These are phyloP conservation scores for Populus tremula DNA, from an alignment of 345 rosid genomes.

Conservation along the genomic window DNA sequence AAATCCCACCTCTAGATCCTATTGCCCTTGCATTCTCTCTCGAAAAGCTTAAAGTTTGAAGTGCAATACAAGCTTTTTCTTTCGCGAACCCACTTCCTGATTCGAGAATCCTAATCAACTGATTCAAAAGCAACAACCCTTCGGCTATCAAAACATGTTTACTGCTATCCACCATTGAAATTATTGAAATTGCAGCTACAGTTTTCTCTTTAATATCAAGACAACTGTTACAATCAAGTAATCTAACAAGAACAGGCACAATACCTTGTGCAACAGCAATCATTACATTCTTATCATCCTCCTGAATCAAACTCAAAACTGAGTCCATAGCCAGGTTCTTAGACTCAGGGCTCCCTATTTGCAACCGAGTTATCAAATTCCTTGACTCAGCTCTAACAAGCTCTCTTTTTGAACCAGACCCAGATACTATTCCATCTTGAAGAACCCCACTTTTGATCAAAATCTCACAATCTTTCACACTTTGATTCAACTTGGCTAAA, in stretches of 20 bases:
- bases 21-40: constrained; percentile 82
- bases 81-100: constrained; percentile 83
- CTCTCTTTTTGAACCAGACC: constrained; percentile 54
- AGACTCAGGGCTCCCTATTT: constrained; percentile 73
- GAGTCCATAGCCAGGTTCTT: constrained; percentile 74
- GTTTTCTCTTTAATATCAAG: constrained; percentile 66
- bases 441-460: constrained; percentile 61
- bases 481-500: constrained; percentile 61
- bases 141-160: constrained; percentile 71
- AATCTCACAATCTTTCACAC: constrained; percentile 62
- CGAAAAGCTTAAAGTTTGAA: constrained; percentile 62
- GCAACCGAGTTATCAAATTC: constrained; percentile 65
- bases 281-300: constrained; percentile 88
- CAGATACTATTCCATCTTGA: constrained; percentile 33
- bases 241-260: constrained; percentile 68
- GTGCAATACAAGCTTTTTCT: constrained; percentile 81
- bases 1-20: constrained; percentile 84
- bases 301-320: constrained; percentile 44
- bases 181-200: constrained; percentile 65
- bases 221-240: constrained; percentile 58
- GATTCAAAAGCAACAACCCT: constrained; percentile 68
- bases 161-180: constrained; percentile 73
- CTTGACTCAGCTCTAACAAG: constrained; percentile 62
- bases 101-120: constrained; percentile 72
- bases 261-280: constrained; percentile 84